Evolutionary conservation across 2,329 filamentous ascomycete genomes (phyloP), one percentile per base, ranked within the genome.

Genomic region (Cytospora piceicola): DNA sequence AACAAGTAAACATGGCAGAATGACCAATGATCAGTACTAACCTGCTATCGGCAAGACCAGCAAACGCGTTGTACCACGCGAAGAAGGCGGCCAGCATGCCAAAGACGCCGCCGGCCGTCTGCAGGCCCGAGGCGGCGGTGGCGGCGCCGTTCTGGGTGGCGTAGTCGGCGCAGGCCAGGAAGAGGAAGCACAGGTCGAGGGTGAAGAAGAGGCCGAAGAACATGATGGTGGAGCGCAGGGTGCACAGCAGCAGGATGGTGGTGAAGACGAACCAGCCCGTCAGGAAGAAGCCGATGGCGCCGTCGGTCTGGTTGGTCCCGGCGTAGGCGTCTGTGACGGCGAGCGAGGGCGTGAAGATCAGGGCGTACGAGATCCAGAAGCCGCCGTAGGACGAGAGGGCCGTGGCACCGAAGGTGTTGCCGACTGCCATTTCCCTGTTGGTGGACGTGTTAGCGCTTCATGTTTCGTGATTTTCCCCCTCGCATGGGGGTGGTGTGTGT

Each of bases 201-300:
- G 85, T 87, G 77, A 94, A 86, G 84, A 94, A 94, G 34, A 94
- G 84, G 29, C 82, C 72, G 82, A 90, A 92, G 83, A 94, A 93
- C 70, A 90, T 90, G 71, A 93, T 82, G 54, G 90, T 93, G 15
- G 91, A 94, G 68, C 87, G 85, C 61, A 94, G 81, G 12, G 91
- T 94, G 82, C 88, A 90, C 67, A 94, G 72, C 49, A 93, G 81
- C 69, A 94, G 77, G 66, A 94, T 78, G 64, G 87, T 89, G 61
- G 91, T 94, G 81, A 94, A 94, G 79, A 94, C 92, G 81, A 92
- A 93, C 91, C 91, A 94, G 76, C 89, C 85, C 3, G 86, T 87
- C 65, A 94, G 80, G 83, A 90, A 94, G 75, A 94, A 87, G 64
- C 89, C 91, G 63, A 94, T 80, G 0, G 87, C 88, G 57, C 88